A percentile compares a stretch with the other conserved stretches of the same genome.
phyloP scores from a whole-genome alignment of 139 green algal genomes.

The Desmodesmus armatus region DNA sequence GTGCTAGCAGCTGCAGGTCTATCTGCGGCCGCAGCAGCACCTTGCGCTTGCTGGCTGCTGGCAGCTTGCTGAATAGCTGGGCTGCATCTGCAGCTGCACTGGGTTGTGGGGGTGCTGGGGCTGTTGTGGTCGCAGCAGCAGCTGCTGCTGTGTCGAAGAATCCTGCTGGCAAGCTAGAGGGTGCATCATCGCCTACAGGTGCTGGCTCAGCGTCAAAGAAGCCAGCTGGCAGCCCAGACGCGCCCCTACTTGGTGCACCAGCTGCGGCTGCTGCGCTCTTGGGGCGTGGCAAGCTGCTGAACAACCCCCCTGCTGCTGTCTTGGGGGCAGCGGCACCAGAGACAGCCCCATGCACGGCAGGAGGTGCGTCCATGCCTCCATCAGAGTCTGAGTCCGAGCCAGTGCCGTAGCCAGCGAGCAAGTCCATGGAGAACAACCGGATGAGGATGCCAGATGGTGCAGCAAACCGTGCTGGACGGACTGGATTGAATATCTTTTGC shows the following conservation, averaged over 20 bases:
- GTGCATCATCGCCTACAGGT: not conserved
- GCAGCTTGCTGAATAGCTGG: constrained; percentile 33
- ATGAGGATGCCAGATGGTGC: too few relatives aligned
- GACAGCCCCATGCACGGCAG: not conserved
- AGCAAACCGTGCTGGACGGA: too few relatives aligned
- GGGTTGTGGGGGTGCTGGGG: not conserved
- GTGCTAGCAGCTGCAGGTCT: constrained; percentile 53
- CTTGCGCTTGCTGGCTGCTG: constrained; percentile 26
- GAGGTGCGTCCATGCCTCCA: not conserved
- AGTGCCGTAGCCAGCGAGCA: constrained; percentile 33
- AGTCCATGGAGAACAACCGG: too few relatives aligned
- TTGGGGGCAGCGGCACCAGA: too few relatives aligned
- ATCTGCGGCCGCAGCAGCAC: constrained; percentile 54
- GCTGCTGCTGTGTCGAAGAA: constrained; percentile 9
- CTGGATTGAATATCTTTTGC: not conserved
- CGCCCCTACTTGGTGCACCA: not conserved
- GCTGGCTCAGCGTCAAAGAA: constrained; percentile 23
- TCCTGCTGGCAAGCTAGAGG: not conserved
- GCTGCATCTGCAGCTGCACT: constrained; percentile 15
- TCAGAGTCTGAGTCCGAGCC: not conserved
- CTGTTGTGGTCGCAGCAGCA: not conserved
- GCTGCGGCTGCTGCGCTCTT: not conserved
- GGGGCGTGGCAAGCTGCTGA: not conserved
- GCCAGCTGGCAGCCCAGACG: not conserved
- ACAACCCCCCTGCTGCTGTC: not conserved